phyloP scores from a whole-genome alignment of 495 filamentous ascomycete genomes.

The Penicillium silybi region DNA sequence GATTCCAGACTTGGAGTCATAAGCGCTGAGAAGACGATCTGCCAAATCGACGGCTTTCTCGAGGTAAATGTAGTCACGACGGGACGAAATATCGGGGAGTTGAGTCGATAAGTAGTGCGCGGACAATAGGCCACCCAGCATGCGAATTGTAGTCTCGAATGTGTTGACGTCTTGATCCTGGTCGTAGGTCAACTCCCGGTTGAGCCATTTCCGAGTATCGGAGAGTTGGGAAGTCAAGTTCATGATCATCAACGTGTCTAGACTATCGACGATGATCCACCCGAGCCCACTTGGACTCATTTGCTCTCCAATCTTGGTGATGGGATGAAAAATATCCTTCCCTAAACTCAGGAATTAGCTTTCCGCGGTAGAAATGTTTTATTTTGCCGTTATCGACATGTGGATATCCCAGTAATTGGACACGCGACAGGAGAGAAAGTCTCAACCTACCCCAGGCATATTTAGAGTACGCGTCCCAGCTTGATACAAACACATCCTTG shows the following conservation, averaged over 20 bases:
- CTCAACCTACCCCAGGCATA: conserved; percentile 69
- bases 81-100: conserved; percentile 53
- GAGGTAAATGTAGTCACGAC: conserved; percentile 72
- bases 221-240: conserved; percentile 72
- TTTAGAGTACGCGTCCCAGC: conserved; percentile 78
- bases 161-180: conserved; percentile 84
- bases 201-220: conserved; percentile 74
- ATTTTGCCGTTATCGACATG: background rate
- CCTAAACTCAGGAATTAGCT: background rate
- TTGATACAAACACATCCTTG: conserved; percentile 69
- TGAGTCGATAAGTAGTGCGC: conserved; percentile 75
- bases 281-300: conserved; percentile 67
- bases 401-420: background rate
- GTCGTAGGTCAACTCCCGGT: conserved; percentile 64
- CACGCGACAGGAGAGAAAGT: background rate
- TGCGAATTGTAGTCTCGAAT: conserved; percentile 87
- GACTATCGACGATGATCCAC: conserved; percentile 84
- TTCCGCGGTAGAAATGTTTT: background rate
- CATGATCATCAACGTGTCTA: conserved; percentile 89
- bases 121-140: conserved; percentile 80
- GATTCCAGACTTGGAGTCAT: conserved; percentile 69
- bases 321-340: conserved; percentile 69
- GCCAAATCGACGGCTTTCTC: conserved; percentile 82
- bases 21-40: conserved; percentile 70
- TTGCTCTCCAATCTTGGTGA: conserved; percentile 64